Evolutionary conservation across 179 eudicot genomes (phyloP), one percentile per base, ranked within the genome.

Genomic region (Corrigiola litoralis): DNA sequence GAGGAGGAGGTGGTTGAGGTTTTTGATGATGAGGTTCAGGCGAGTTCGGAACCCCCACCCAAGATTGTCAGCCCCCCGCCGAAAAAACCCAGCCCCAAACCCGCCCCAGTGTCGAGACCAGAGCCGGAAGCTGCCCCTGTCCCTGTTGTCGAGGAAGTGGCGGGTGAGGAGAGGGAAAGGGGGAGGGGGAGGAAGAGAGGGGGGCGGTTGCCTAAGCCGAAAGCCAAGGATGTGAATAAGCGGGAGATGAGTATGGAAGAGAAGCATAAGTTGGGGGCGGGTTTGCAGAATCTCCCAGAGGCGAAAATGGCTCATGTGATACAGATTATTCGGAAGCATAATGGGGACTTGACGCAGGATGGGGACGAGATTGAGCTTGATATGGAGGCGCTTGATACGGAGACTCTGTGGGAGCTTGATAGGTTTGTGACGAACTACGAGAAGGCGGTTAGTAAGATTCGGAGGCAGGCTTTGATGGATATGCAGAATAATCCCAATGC

Each of bases 281-380:
- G 89, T 49, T 73, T 91, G 77, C 87, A 88, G 79, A 83, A 46
- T 71, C 70, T 91, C 50, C 97, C 97, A 0, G 87, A 83, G 16
- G 97, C 86, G 63, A 91, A 88, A 73, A 91, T 91, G 97, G 65
- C 73, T 0, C 97, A 91, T 40, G 77, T 91, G 72, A 73, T 91
- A 31, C 89, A 86, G 77, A 90, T 90, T 28, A 81, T 90, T 10
- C 60, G 85, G 68, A 87, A 85, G 79, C 70, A 95, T 48, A 88
- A 88, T 55, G 81, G 74, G 42, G 76, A 81, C 34, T 66, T 85
- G 79, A 81, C 77, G 0, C 95, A 86, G 48, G 87, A 86, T 18
- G 97, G 91, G 38, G 97, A 88, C 69, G 97, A 91, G 61, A 91
- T 91, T 41, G 97, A 91, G 84, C 86, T 91, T 0, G 97, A 91